phyloP scores from a whole-genome alignment of 2,329 filamentous ascomycete genomes.

The Zymoseptoria ardabiliae region DNA sequence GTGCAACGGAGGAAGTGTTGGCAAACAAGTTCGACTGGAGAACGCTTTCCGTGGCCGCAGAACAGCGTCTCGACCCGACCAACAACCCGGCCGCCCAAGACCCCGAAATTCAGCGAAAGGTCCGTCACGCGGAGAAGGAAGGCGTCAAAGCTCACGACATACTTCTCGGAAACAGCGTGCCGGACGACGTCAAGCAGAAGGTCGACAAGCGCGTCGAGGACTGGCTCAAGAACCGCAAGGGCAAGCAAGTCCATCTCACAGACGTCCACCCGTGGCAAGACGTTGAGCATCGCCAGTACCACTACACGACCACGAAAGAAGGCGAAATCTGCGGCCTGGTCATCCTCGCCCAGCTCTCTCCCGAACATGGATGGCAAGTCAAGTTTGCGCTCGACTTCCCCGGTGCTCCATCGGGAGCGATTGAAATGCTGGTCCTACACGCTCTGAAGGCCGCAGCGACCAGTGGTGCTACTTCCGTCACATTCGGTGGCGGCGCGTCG shows the following conservation, averaged over 20 bases:
- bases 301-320: constrained; percentile 66
- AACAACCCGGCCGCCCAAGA: constrained; percentile 62
- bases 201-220: constrained; percentile 67
- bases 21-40: constrained; percentile 78
- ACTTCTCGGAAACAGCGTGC: constrained; percentile 54
- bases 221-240: constrained; percentile 75
- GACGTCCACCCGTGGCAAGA: constrained; percentile 87
- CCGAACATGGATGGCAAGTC: constrained; percentile 81
- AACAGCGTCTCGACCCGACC: constrained; percentile 73
- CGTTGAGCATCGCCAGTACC: constrained; percentile 73
- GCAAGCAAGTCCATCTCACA: constrained; percentile 81
- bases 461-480: constrained; percentile 59
- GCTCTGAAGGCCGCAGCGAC: constrained; percentile 56
- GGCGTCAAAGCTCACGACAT: constrained; percentile 74
- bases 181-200: constrained; percentile 60
- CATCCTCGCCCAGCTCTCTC: constrained; percentile 74
- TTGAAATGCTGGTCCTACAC: constrained; percentile 72
- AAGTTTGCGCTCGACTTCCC: constrained; percentile 97
- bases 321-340: constrained; percentile 69
- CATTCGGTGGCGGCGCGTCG: constrained; percentile 79
- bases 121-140: constrained; percentile 72
- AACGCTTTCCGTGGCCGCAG: constrained; percentile 77
- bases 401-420: constrained; percentile 73
- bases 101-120: constrained; percentile 63
- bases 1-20: constrained; percentile 70